Base-by-base conservation (phyloP, 768 basidiomycete genomes). In the Russula vinacea region DNA sequence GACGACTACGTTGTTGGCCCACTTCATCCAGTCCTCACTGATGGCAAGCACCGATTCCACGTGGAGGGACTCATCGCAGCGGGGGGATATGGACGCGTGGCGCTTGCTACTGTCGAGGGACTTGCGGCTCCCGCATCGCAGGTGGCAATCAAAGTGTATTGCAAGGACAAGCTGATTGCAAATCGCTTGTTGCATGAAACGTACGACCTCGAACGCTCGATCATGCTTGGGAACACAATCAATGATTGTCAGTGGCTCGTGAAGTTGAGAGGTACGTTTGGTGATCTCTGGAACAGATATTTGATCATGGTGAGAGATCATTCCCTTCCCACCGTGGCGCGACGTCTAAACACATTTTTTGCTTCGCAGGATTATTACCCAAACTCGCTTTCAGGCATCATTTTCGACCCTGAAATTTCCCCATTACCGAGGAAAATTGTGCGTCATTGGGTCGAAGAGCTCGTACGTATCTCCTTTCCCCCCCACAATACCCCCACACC, bases 311-410 rank as follows among this genome's bases (percentile, higher is more conserved):
- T 61, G 53, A 29, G 59, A 29, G 24, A 40, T n/a, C 1, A n/a
- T 5, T 13, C 10, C 3, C 10, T 35, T 35, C 10, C 10, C 35
- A 5, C 8, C 2, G 7, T 16, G 37, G 22, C 3, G 16, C 8
- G 5, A 47, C 22, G 2, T 47, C n/a, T 47, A 9, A 5, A 5
- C 53, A 42, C 32, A 40, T 33, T 40, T 19, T 14, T 56, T 44
- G 35, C 14, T 24, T 19, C 11, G n/a, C 26, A 65, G 64, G 64
- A 65, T 56, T 61, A 65, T 55, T 65, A 65, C 26, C 64, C 64
- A 17, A 65, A 57, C 42, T 26, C 64, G 33, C 64, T 65, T 19
- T 40, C 54, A 22, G 29, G 55, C 47, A 8, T 61, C 33, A 61
- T 65, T 45, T 65, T 56, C 16, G 29, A 42, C 2, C 17, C 39